Evolutionary conservation across 2,329 filamentous ascomycete genomes (phyloP), one percentile per base, ranked within the genome.

Genomic region (Pyrenophora tritici-repentis): DNA sequence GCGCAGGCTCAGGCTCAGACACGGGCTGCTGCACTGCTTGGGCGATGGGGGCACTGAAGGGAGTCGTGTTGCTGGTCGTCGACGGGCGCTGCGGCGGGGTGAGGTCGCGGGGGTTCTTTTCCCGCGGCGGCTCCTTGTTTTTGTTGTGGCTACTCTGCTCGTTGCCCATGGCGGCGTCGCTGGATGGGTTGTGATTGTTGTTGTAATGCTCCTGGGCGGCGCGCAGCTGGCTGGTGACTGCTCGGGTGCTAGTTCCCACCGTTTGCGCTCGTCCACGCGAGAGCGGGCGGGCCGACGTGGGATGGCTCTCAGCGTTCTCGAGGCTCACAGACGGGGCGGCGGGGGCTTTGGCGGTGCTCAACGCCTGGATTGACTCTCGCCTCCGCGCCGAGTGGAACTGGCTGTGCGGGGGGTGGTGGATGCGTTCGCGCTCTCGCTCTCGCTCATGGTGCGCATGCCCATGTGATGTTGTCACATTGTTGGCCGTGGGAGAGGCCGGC

Each of bases 331-430:
- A 70, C 44, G 73, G 73, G 44, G 72, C 73, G 9, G 72, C 67
- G 37, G 66, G 71, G 22, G 71, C 67, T 58, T 74, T 73, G 44
- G 65, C 67, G 37, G 63, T 62, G 54, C 65, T 66, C 40, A 76
- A 63, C 16, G 71, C 70, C 60, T 74, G 74, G 54, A 77, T 75
- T 39, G 68, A 72, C 61, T 75, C 73, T 42, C 74, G 65, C 26
- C 75, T 62, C 39, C 70, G 70, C 34, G 72, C 68, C 37, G 67
- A 58, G 56, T 61, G 59, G 56, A 47, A 36, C 18, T 58, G 47
- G 47, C 58, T 42, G 53, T 60, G 53, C 35, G 55, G 44, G 47
- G 43, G 42, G 56, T 59, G 58, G 39, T 48, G 50, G 48, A 42
- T 44, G 26, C 41, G 42, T 45, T 38, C 40, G 43, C 50, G 40